Evolutionary conservation across 306 rosid species (phyloP).

Genomic region (Acacia acuminata): DNA sequence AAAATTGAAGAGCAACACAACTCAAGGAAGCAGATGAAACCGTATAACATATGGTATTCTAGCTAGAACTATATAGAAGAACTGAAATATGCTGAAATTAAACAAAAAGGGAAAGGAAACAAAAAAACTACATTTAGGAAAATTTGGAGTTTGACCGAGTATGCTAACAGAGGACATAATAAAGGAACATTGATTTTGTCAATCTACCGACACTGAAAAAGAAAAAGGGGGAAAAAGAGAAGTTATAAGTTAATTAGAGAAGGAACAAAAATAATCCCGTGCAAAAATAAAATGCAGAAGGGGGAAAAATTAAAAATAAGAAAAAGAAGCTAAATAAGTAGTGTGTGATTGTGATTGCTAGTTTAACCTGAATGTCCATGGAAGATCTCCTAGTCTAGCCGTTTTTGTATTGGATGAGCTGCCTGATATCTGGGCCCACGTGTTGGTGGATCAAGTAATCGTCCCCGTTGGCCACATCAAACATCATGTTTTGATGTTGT

Average conservation of each 20-base stretch:
- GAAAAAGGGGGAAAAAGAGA: neutral
- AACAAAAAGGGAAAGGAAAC: too few relatives aligned
- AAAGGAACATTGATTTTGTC: neutral
- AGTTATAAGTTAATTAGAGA: constrained; percentile 21
- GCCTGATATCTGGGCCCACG: constrained; percentile 60
- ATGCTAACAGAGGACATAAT: constrained; percentile 24
- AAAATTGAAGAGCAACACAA: neutral
- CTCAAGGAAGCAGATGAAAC: neutral
- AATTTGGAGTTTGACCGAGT: constrained; percentile 30
- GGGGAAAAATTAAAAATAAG: neutral
- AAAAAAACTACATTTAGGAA: neutral
- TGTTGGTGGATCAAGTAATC: constrained; percentile 85
- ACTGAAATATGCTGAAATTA: neutral
- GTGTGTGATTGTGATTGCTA: neutral
- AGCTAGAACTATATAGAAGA: neutral
- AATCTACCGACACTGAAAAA: constrained; percentile 1
- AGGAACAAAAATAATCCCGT: neutral
- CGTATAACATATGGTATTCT: neutral
- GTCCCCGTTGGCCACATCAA: constrained; percentile 67
- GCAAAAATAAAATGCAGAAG: neutral
- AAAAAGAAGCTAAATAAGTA: neutral
- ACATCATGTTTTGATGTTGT: constrained; percentile 47
- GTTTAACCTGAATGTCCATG: constrained; percentile 9
- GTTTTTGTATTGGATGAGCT: constrained; percentile 50
- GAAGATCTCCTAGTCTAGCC: constrained; percentile 34